Base-by-base conservation (phyloP, 2,329 filamentous ascomycete species). In the Clarireedia monteithiana region DNA sequence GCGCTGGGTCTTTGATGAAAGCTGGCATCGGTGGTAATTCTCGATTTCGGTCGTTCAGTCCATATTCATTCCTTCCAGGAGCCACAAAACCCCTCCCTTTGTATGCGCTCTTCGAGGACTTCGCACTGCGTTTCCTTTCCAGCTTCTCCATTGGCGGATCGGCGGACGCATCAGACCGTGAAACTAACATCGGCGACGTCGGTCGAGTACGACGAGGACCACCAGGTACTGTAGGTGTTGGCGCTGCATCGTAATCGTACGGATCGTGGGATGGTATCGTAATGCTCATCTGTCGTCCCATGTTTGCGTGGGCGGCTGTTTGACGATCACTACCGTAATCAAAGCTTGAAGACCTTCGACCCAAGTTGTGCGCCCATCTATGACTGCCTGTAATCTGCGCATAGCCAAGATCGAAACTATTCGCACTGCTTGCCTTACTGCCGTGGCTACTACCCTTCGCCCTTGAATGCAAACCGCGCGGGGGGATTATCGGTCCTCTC, bases 141-240 rank as follows among this genome's bases (percentile, higher is more conserved):
- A 76, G 72, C 55, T 74, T 73, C 6, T 71, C 67, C 17, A 68
- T 59, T 59, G 62, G 55, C 50, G 60, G 54, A 48, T 62, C 59
- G 46, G 58, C 46, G 39, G 57, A 57, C 47, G 59, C 23, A 17
- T 62, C 59, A 15, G 60, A 58, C 36, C 60, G 62, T 24, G 63
- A 61, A 45, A 68, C 57, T 57, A 69, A 61, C 48, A 70, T 70
- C 59, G 64, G 70, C 45, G 68, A 69, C 55, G 71, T 65, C 24
- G 75, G 72, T 44, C 72, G 73, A 47, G 71, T 64, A 62, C 79
- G 74, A 60, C 90, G 83, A 56, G 91, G 89, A 5, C 91, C 91
- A 49, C 80, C 86, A 36, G 89, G 90, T 38, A 96, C 79, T 27
- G 84, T 91, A 5, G 92, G 92, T 39, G 86, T 92, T 14, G 92